Evolutionary conservation across 306 rosid genomes (phyloP).

Genomic region (Gillenia trifoliata): DNA sequence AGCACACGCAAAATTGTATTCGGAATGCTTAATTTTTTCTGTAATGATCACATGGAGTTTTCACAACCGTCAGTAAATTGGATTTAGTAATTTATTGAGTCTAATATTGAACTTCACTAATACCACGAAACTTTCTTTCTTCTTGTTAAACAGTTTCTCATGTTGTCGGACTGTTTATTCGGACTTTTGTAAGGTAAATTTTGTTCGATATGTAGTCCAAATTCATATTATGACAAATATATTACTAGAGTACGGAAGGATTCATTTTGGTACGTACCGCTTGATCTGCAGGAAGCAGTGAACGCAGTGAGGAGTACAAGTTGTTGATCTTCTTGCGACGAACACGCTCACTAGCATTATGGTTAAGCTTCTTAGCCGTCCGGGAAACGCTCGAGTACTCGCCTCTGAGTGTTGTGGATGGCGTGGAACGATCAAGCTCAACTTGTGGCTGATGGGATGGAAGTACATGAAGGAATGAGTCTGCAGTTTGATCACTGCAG

Average conservation of each 20-base stretch:
- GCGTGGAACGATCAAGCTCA: neutral
- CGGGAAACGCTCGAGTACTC: neutral
- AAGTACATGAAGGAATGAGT: slow-evolving; percentile 6
- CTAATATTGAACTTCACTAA: no score
- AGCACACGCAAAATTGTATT: slow-evolving; percentile 46
- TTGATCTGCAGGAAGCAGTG: slow-evolving; percentile 60
- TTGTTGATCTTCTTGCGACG: slow-evolving; percentile 72
- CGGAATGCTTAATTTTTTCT: slow-evolving; percentile 68
- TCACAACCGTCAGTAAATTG: no score
- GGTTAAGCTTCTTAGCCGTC: slow-evolving; percentile 55
- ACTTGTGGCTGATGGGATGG: neutral
- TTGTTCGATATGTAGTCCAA: no score
- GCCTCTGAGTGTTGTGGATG: neutral
- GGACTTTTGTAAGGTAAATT: no score
- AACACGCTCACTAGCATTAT: slow-evolving; percentile 79
- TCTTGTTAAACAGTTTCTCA: no score
- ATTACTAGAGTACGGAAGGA: no score
- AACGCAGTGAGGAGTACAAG: slow-evolving; percentile 61
- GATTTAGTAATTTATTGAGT: no score
- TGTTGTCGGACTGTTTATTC: no score
- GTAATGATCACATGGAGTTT: neutral
- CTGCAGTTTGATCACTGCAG: slow-evolving; percentile 5
- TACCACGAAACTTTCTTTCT: no score
- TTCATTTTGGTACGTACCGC: slow-evolving; percentile 27
- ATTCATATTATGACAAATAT: neutral